A percentile compares a stretch with the other conserved stretches of the same genome.
Evolutionary conservation across 2,329 filamentous ascomycete genomes (phyloP).

Genomic region (Thelonectria discophora): DNA sequence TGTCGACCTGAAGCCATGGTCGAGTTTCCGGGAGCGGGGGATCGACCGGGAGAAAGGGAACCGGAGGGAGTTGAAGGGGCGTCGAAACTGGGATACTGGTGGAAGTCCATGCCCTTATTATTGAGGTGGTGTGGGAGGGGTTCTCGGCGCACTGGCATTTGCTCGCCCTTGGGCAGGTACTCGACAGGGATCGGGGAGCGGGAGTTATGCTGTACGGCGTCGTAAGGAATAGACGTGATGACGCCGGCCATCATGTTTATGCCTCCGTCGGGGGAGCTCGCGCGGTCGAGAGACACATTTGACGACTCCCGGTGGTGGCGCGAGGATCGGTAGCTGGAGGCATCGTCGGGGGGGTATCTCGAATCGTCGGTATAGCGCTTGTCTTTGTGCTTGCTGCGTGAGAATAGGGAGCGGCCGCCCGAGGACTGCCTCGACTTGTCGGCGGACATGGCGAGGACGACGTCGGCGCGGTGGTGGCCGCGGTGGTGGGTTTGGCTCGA

Average conservation of each 20-base stretch:
- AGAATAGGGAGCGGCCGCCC: constrained; percentile 82
- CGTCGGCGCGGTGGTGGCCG: constrained; percentile 34
- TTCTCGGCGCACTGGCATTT: constrained; percentile 71
- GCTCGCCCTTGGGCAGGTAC: constrained; percentile 74
- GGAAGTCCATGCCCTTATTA: constrained; percentile 83
- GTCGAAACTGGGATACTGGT: constrained; percentile 85
- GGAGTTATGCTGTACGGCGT: constrained; percentile 70
- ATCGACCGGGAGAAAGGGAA: constrained; percentile 69
- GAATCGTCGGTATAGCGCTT: constrained; percentile 69
- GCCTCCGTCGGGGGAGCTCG: constrained; percentile 69
- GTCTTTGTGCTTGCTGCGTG: constrained; percentile 82
- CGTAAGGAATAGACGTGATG: constrained; percentile 89
- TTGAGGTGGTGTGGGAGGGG: constrained; percentile 85
- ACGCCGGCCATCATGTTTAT: constrained; percentile 81
- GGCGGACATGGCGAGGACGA: constrained; percentile 62
- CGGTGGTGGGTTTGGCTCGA: constrained; percentile 31
- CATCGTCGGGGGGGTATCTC: constrained; percentile 67
- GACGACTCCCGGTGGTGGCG: constrained; percentile 80
- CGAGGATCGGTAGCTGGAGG: constrained; percentile 72
- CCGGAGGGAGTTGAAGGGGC: constrained; percentile 58
- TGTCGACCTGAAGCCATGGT: constrained; percentile 78
- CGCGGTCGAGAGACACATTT: constrained; percentile 74
- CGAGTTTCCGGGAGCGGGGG: constrained; percentile 68
- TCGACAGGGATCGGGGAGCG: constrained; percentile 78
- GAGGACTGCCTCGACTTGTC: constrained; percentile 86